Conservation (phyloP, 2,329 filamentous ascomycete genomes). For the Berkeleyomyces rouxiae region DNA sequence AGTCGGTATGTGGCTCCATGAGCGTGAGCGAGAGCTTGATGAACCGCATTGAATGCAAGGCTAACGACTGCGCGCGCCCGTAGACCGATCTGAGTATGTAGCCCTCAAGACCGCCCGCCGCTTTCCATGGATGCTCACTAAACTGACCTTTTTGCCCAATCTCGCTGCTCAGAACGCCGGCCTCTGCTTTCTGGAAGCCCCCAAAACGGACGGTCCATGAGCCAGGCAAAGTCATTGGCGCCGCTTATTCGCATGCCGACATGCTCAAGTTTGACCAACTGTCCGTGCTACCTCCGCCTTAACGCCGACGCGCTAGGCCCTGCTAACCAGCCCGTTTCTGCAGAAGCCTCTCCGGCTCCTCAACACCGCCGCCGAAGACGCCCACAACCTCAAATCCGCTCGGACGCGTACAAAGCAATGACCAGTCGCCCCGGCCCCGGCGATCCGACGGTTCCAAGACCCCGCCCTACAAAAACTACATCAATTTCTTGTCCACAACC, state of each 20-base stretch:
- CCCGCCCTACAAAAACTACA: slow-evolving; percentile 57
- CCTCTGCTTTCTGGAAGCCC: slow-evolving; percentile 71
- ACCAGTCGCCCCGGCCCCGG: slow-evolving; percentile 39
- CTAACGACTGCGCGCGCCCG: not conserved
- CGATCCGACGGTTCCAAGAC: slow-evolving; percentile 37
- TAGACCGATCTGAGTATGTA: slow-evolving; percentile 49
- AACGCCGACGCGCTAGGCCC: not conserved
- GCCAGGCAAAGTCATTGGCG: slow-evolving; percentile 66
- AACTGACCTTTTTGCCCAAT: slow-evolving; percentile 17
- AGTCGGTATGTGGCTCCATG: slow-evolving; percentile 53
- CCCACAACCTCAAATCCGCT: slow-evolving; percentile 39
- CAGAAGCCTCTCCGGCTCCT: slow-evolving; percentile 43
- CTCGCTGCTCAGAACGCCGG: slow-evolving; percentile 41
- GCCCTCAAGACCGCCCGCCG: not conserved
- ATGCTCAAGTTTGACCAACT: slow-evolving; percentile 73
- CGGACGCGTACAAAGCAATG: slow-evolving; percentile 27
- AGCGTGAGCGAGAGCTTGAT: not conserved
- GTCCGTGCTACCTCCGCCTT: slow-evolving; percentile 27
- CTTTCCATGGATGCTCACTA: slow-evolving; percentile 8
- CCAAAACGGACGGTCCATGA: slow-evolving; percentile 42
- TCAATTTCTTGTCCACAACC: slow-evolving; percentile 63
- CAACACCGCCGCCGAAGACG: slow-evolving; percentile 59
- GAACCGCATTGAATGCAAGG: slow-evolving; percentile 3
- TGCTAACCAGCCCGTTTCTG: slow-evolving; percentile 7
- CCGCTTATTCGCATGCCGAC: slow-evolving; percentile 91